Base-by-base conservation (phyloP, 225 moss, liverwort and hornwort species). In the Polytrichum commune region DNA sequence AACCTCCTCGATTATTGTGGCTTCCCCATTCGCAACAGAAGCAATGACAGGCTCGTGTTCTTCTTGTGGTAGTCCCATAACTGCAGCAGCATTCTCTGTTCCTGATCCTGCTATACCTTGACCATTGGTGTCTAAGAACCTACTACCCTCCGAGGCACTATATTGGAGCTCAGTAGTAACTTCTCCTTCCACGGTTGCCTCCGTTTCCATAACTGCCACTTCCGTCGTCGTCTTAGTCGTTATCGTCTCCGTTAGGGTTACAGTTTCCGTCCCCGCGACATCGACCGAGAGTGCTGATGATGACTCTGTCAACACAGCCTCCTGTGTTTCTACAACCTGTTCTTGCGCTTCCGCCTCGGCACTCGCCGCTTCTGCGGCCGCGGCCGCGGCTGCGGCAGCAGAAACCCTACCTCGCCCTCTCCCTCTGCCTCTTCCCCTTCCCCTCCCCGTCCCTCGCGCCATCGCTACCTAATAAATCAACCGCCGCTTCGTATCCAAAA, bases 371-470 rank as follows among this genome's bases (percentile, higher is more conserved):
- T 33, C 61, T 7, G 72, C 63, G 18, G 54, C 63, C 1, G 66
- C 78, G 32, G 80, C 65, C 24, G 72, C 73, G 27, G 75, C 75
- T 54, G 72, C 66, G 46, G 74, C 54, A 22, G 55, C 64, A 73
- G 74, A 67, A 63, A 66, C 83, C 63, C 83, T 73, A 27, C 75
- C 84, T 64, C 84, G 84, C 27, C 84, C 84, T 75, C 81, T 67
- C 55, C 81, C 75, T 35, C 84, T 74, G n/a, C 75, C 72, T 62
- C 77, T 74, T 32, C 84, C 80, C 67, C 84, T 69, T 61, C 84
- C 80, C 74, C 72, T 68, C 57, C 79, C 69, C 1, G 77, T 72
- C 53, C 75, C 77, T 60, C 84, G 84, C 28, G 80, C 84, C 84
- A 84, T 84, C 16, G 26, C 65, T 62, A 55, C 35, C 60, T 56